These are phyloP conservation scores for Antonospora locustae DNA, from an alignment of 371 early-diverging fungal genomes.

Conservation along the genomic window DNA sequence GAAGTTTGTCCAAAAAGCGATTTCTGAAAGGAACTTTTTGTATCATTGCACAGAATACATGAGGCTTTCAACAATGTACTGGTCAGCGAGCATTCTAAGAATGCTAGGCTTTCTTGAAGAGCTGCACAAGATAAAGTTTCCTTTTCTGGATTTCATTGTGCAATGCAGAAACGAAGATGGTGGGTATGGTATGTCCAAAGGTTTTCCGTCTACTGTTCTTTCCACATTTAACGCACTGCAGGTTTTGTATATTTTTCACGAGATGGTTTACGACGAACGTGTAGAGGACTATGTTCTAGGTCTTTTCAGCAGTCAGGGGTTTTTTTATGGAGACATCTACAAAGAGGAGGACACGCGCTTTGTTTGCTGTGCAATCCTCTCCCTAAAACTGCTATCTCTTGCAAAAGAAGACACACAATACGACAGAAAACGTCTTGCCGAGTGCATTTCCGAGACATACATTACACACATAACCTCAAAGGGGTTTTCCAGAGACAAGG, in stretches of 20 bases:
- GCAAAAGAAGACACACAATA: constrained; percentile 24
- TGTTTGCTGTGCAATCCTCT: constrained; percentile 66
- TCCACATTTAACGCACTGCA: constrained; percentile 83
- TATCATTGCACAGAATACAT: constrained; percentile 36
- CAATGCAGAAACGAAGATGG: constrained; percentile 56
- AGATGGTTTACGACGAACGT: constrained; percentile 61
- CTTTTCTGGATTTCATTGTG: constrained; percentile 20
- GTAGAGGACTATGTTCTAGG: constrained; percentile 60
- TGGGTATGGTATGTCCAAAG: constrained; percentile 72
- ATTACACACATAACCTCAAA: constrained; percentile 39
- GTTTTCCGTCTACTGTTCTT: constrained; percentile 74
- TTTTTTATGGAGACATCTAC: constrained; percentile 73
- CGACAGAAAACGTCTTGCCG: not conserved
- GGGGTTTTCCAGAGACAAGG: constrained; percentile 60
- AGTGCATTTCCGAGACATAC: too few relatives aligned
- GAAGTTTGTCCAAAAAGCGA: too few relatives aligned
- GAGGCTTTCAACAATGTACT: constrained; percentile 42
- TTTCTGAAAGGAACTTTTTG: constrained; percentile 20
- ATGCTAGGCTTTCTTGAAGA: constrained; percentile 8
- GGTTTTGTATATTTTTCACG: constrained; percentile 66
- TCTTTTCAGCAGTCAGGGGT: constrained; percentile 58
- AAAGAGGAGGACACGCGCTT: constrained; percentile 86
- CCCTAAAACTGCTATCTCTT: constrained; percentile 60
- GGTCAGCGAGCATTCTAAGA: constrained; percentile 37
- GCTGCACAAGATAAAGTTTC: constrained; percentile 5